Evolutionary conservation across 352 stramenopile genomes (phyloP).

Genomic region (Globisporangium viniferum): DNA sequence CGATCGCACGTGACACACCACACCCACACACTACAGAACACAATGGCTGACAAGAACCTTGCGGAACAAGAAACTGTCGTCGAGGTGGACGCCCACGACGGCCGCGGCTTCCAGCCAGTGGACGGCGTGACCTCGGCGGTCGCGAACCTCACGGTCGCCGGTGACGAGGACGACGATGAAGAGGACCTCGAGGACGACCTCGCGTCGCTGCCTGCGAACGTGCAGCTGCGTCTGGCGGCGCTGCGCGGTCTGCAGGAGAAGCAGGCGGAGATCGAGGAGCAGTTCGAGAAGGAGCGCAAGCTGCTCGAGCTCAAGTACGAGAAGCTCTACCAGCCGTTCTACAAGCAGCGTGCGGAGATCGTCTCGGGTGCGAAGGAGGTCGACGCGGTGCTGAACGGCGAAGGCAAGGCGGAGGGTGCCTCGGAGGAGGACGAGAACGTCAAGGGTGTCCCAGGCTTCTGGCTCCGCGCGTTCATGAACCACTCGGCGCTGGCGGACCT

Average conservation of each 20-base stretch:
- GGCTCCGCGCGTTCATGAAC: constrained; percentile 83
- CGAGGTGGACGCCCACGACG: constrained; percentile 62
- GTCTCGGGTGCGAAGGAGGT: constrained; percentile 79
- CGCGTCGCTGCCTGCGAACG: constrained; percentile 61
- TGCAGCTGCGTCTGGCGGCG: constrained; percentile 65
- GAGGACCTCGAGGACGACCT: constrained; percentile 57
- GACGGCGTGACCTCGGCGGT: constrained; percentile 38
- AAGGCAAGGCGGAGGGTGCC: constrained; percentile 34
- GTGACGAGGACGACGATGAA: constrained; percentile 18
- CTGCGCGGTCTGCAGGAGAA: constrained; percentile 77
- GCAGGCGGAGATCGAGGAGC: constrained; percentile 70
- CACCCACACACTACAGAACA: neutral
- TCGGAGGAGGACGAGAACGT: constrained; percentile 42
- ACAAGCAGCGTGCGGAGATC: constrained; percentile 67
- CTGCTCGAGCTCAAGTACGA: constrained; percentile 85
- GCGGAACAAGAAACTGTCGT: constrained; percentile 48
- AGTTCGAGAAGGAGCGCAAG: constrained; percentile 86
- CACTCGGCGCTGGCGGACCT: constrained; percentile 78
- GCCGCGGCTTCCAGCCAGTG: constrained; percentile 60
- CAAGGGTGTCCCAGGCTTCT: constrained; percentile 83
- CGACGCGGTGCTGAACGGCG: constrained; percentile 41
- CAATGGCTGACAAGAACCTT: constrained; percentile 42
- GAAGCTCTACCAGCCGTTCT: constrained; percentile 85
- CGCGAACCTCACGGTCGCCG: constrained; percentile 28
- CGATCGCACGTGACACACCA: neutral